Conservation (phyloP, 805 yeast species). For the Candida maesae region DNA sequence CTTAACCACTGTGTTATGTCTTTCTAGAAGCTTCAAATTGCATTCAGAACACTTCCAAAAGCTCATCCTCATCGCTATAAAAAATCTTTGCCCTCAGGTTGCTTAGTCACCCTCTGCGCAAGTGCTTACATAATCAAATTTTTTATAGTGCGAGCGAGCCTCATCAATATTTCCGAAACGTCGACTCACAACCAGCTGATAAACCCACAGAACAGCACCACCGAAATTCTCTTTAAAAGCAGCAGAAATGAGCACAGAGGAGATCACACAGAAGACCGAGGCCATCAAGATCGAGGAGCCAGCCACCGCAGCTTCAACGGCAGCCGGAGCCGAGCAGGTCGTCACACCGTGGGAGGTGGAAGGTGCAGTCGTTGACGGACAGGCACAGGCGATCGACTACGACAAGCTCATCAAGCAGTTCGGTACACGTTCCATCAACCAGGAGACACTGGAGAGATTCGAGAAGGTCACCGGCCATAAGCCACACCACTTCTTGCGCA, state of each 20-base stretch:
- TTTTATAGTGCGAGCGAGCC: too few relatives aligned
- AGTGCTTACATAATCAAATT: too few relatives aligned
- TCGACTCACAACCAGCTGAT: neutral
- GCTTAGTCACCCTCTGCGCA: too few relatives aligned
- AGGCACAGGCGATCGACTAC: constrained; percentile 87
- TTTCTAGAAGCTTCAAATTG: too few relatives aligned
- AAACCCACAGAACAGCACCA: too few relatives aligned
- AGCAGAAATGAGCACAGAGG: constrained; percentile 4
- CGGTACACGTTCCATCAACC: constrained; percentile 72
- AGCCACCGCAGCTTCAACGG: neutral
- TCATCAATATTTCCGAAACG: neutral
- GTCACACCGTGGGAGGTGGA: constrained; percentile 99
- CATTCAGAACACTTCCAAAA: too few relatives aligned
- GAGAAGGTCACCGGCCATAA: constrained; percentile 78
- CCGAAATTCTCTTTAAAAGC: too few relatives aligned
- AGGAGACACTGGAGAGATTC: constrained; percentile 73
- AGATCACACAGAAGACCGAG: constrained; percentile 11
- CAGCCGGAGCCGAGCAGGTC: constrained; percentile 17
- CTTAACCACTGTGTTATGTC: too few relatives aligned
- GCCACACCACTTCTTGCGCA: constrained; percentile 86
- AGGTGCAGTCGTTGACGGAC: constrained; percentile 96
- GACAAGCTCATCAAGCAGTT: constrained; percentile 82
- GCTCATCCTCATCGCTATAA: too few relatives aligned
- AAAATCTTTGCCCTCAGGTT: too few relatives aligned
- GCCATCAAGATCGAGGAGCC: constrained; percentile 3